Evolutionary conservation across 768 basidiomycete species (phyloP), one percentile per base, ranked within the genome.

Genomic region (Hirschioporus abietinus): DNA sequence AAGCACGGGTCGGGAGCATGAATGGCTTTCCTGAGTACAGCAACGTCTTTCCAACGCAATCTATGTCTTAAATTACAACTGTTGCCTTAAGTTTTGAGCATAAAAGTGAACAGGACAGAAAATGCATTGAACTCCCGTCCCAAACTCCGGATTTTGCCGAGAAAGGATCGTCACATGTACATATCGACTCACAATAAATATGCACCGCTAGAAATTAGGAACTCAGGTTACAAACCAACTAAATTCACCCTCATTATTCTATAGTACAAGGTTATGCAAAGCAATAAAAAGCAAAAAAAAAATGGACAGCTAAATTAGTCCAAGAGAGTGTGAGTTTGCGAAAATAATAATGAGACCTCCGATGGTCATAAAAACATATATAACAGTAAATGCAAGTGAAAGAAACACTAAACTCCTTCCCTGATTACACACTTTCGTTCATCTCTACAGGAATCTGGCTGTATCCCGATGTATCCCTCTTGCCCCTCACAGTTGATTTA

Each of bases 371-470:
- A 52, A 36, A 52, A 15, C 12, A 52, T 12, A 52, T 20, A 15
- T n/a, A 52, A 52, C 42, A 12, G 20, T 1, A 52, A 52, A n/a
- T n/a, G n/a, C 12, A 20, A 52, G 42, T 5, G 42, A 5, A 2
- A 20, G 15, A 52, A 6, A 3, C 42, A 15, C 2, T 10, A 52
- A 20, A 15, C 12, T 52, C 12, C 42, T 52, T 20, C 42, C 42
- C 42, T 10, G 4, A 52, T 35, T 35, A 64, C 17, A 64, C 64
- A 58, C 25, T 23, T 26, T 65, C 64, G 57, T 64, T 65, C 86
- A 91, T 80, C 72, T 93, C 92, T 24, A 92, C 82, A 24, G 91
- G 88, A 65, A 94, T 71, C 71, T 86, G 89, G 63, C 82, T 85
- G 71, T 94, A 94, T 7, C 89, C 89, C 63, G 77, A 78, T 30